A percentile compares a stretch with the other conserved stretches of the same genome.
Evolutionary conservation across 2,329 filamentous ascomycete genomes (phyloP).

Genomic region (Sclerotinia borealis): DNA sequence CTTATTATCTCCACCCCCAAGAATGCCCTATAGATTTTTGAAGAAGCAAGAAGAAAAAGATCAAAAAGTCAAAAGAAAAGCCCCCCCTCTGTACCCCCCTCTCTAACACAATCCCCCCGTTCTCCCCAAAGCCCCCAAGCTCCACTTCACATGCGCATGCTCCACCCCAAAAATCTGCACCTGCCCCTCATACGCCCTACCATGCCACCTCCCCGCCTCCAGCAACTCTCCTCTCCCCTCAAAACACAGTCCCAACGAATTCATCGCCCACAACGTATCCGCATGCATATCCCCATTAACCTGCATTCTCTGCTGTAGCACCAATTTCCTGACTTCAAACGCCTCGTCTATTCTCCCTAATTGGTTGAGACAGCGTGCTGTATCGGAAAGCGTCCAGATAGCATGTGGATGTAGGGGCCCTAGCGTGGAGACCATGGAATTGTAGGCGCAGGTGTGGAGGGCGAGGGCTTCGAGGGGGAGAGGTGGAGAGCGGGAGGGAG

Average conservation of each 20-base stretch:
- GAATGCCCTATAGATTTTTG: not conserved
- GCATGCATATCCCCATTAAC: not conserved
- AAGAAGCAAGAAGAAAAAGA: not conserved
- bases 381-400: constrained; percentile 7
- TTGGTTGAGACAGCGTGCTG: not conserved
- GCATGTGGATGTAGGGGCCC: not conserved
- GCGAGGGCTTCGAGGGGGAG: not conserved
- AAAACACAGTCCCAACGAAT: not conserved
- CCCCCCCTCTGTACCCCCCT: too few relatives aligned
- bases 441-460: constrained; percentile 4
- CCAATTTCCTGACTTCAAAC: not conserved
- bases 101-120: not conserved
- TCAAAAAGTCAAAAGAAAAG: not conserved
- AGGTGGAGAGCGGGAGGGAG: not conserved
- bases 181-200: not conserved
- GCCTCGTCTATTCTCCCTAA: not conserved
- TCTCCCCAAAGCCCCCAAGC: constrained; percentile 1
- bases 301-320: not conserved
- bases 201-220: not conserved
- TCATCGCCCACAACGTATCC: constrained; percentile 12
- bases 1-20: too few relatives aligned
- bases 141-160: constrained; percentile 3
- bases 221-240: not conserved
- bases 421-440: not conserved
- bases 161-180: not conserved